Conservation (phyloP, 2,329 filamentous ascomycete genomes). For the Cercospora zeina region DNA sequence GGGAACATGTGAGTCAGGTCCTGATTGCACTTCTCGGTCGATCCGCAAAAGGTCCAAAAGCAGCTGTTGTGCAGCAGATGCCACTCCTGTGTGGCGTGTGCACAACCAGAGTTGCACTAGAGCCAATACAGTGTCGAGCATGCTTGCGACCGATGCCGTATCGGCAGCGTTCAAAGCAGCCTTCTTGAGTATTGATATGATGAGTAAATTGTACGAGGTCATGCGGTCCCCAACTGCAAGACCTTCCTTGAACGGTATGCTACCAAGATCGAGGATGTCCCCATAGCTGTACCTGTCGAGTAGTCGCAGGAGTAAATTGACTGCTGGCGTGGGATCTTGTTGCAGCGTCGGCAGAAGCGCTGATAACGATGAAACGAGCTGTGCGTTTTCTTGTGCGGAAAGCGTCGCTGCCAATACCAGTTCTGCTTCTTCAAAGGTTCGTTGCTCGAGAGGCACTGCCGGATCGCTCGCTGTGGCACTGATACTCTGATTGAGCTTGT, state of each 20-base stretch:
- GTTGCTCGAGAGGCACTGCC: constrained; percentile 45
- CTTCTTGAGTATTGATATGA: constrained; percentile 58
- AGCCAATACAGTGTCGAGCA: constrained; percentile 56
- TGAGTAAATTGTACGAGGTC: constrained; percentile 56
- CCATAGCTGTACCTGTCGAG: constrained; percentile 53
- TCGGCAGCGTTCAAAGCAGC: constrained; percentile 54
- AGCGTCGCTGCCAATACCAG: constrained; percentile 46
- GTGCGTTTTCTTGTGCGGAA: constrained; percentile 38
- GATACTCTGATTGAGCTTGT: constrained; percentile 26
- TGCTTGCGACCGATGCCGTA: constrained; percentile 59
- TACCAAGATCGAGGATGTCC: constrained; percentile 45
- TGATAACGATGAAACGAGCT: constrained; percentile 51
- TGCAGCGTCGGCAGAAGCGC: constrained; percentile 55
- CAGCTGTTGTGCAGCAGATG: constrained; percentile 55
- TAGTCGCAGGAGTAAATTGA: constrained; percentile 54
- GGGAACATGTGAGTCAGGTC: constrained; percentile 29
- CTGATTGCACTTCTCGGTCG: constrained; percentile 44
- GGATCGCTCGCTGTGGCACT: constrained; percentile 25
- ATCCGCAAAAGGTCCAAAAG: constrained; percentile 56
- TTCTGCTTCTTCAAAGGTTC: constrained; percentile 54
- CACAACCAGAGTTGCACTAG: constrained; percentile 61
- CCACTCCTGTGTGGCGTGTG: constrained; percentile 56
- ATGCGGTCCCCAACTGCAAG: constrained; percentile 50
- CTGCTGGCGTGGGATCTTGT: constrained; percentile 59
- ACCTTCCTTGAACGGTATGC: constrained; percentile 54